Conservation (phyloP, 1,284 basidiomycete species). For the Pyrrhoderma noxium region DNA sequence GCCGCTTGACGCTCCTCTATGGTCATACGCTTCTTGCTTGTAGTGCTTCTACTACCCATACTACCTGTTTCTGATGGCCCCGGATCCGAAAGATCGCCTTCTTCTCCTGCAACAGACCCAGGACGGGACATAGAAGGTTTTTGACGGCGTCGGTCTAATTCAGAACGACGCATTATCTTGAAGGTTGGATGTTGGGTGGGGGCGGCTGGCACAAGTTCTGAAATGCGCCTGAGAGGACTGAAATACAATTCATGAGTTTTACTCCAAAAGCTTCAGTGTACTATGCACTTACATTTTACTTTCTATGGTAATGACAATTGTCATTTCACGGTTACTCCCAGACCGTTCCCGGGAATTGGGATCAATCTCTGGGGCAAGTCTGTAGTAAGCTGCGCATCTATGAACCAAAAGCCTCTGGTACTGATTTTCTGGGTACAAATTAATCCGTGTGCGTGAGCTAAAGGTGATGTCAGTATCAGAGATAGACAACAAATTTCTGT, state of each 20-base stretch:
- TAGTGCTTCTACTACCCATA: slow-evolving; percentile 55
- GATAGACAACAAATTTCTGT: too few relatives aligned
- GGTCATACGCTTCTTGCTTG: slow-evolving; percentile 60
- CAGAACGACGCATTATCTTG: slow-evolving; percentile 72
- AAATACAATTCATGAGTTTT: slow-evolving; percentile 15
- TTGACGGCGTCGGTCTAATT: slow-evolving; percentile 40
- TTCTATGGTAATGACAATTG: slow-evolving; percentile 47
- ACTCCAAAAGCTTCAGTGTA: slow-evolving; percentile 7
- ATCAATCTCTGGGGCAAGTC: slow-evolving; percentile 59
- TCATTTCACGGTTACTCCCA: slow-evolving; percentile 41
- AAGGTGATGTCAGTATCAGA: not conserved
- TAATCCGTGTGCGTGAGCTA: slow-evolving; percentile 45
- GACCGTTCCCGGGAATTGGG: slow-evolving; percentile 52
- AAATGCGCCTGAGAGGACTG: slow-evolving; percentile 50
- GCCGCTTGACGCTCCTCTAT: slow-evolving; percentile 77
- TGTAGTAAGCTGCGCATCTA: slow-evolving; percentile 75
- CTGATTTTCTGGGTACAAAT: slow-evolving; percentile 58
- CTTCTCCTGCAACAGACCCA: slow-evolving; percentile 62
- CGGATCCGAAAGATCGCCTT: slow-evolving; percentile 64
- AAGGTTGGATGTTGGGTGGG: slow-evolving; percentile 60
- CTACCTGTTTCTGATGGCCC: slow-evolving; percentile 76
- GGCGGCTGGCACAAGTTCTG: slow-evolving; percentile 74
- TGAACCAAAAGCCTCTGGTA: slow-evolving; percentile 79
- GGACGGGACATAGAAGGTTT: slow-evolving; percentile 51
- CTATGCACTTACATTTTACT: slow-evolving; percentile 63